phyloP scores from a whole-genome alignment of 768 basidiomycete genomes.

The Trametes cinnabarina region DNA sequence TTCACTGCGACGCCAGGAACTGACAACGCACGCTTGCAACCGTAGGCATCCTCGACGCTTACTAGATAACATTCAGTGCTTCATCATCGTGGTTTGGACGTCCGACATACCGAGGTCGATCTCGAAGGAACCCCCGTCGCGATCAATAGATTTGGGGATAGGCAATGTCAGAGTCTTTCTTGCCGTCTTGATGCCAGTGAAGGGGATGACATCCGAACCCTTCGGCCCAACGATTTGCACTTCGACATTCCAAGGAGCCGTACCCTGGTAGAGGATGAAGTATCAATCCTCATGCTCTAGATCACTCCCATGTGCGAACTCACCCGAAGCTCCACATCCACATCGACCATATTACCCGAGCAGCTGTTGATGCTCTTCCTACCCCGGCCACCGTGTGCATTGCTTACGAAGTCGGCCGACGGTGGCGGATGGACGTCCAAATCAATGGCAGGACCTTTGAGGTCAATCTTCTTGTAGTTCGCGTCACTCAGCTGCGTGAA shows the following conservation, averaged over 20 bases:
- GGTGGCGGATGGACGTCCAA: constrained; percentile 91
- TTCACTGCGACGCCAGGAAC: constrained; percentile 81
- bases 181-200: constrained; percentile 53
- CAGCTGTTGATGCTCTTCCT: constrained; percentile 71
- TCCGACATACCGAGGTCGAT: constrained; percentile 63
- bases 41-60: constrained; percentile 84
- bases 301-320: no score
- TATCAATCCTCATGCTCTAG: no score
- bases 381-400: constrained; percentile 40
- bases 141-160: constrained; percentile 64
- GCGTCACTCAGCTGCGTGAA: constrained; percentile 79
- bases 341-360: constrained; percentile 68
- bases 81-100: no score
- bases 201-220: constrained; percentile 55
- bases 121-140: constrained; percentile 73
- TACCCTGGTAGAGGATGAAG: constrained; percentile 64
- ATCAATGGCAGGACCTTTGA: constrained; percentile 76
- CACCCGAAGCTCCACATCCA: constrained; percentile 81
- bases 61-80: constrained; percentile 38
- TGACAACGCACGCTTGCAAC: constrained; percentile 74
- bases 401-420: constrained; percentile 64
- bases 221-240: constrained; percentile 77
- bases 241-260: constrained; percentile 86
- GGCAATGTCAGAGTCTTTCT: constrained; percentile 59
- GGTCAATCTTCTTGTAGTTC: constrained; percentile 74